These are phyloP conservation scores for Didymellaceae sp. DNA, from an alignment of 2,329 filamentous ascomycete species.

Conservation along the genomic window DNA sequence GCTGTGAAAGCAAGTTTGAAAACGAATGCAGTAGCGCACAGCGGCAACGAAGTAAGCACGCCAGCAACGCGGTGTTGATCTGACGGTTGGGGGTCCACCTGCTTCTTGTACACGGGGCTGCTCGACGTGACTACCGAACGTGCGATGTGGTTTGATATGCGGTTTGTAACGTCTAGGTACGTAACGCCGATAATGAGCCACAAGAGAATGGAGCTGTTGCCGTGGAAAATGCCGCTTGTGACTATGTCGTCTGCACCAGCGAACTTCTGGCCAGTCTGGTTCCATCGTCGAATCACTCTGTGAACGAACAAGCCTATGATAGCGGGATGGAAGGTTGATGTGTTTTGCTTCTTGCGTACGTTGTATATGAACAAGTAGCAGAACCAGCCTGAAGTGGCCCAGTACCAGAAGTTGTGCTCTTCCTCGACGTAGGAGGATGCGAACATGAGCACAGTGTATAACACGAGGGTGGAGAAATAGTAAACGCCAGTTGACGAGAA, in stretches of 20 bases:
- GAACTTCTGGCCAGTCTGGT: constrained; percentile 96
- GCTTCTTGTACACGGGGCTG: constrained; percentile 15
- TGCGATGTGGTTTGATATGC: constrained; percentile 49
- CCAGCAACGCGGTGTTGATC: constrained; percentile 42
- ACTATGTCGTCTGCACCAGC: constrained; percentile 89
- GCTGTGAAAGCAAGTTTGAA: constrained; percentile 93
- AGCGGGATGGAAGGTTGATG: constrained; percentile 40
- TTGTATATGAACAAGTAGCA: constrained; percentile 55
- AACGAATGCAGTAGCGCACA: constrained; percentile 67
- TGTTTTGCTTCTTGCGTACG: constrained; percentile 38
- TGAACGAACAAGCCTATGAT: constrained; percentile 65
- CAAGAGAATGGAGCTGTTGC: constrained; percentile 65
- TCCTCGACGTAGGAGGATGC: constrained; percentile 98
- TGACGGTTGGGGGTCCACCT: constrained; percentile 29
- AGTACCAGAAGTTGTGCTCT: constrained; percentile 99
- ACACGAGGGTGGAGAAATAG: constrained; percentile 43
- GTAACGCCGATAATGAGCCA: constrained; percentile 76
- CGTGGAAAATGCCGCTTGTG: constrained; percentile 59
- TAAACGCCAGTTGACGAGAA: constrained; percentile 59
- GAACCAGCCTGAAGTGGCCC: constrained; percentile 76
- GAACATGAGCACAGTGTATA: constrained; percentile 92
- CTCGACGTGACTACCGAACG: constrained; percentile 36
- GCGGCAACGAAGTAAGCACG: constrained; percentile 41
- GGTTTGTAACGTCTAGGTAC: constrained; percentile 67
- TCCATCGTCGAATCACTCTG: constrained; percentile 80